phyloP scores from a whole-genome alignment of 2,329 filamentous ascomycete genomes.

The Talaromyces piceae region DNA sequence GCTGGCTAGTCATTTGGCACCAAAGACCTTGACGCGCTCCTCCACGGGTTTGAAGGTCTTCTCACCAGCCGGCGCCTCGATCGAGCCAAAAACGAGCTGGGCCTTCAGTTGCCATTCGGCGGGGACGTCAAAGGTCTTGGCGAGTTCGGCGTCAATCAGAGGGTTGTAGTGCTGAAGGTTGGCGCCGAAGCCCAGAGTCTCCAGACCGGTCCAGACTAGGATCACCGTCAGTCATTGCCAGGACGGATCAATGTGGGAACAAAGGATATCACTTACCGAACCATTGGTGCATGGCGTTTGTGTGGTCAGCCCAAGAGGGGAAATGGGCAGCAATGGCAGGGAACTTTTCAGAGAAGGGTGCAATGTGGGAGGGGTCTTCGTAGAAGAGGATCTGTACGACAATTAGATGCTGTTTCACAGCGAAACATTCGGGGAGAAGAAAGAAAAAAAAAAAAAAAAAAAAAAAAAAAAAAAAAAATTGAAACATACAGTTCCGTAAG shows the following conservation, averaged over 20 bases:
- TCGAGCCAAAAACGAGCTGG: slow-evolving; percentile 73
- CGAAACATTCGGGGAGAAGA: neutral
- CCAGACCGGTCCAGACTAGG: slow-evolving; percentile 68
- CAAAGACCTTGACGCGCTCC: slow-evolving; percentile 55
- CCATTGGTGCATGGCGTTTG: slow-evolving; percentile 75
- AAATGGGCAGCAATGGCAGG: slow-evolving; percentile 72
- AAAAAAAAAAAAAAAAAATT: neutral
- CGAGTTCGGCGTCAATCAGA: slow-evolving; percentile 66
- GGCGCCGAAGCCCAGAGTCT: slow-evolving; percentile 74
- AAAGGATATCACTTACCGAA: slow-evolving; percentile 37
- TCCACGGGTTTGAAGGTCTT: slow-evolving; percentile 61
- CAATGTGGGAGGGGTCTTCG: slow-evolving; percentile 63
- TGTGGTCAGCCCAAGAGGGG: slow-evolving; percentile 67
- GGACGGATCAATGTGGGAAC: no score
- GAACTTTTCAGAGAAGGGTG: slow-evolving; percentile 60
- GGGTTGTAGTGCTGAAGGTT: slow-evolving; percentile 95
- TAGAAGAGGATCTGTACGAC: slow-evolving; percentile 63
- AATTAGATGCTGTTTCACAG: neutral
- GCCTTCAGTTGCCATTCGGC: slow-evolving; percentile 67
- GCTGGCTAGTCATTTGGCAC: slow-evolving; percentile 3
- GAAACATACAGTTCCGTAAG: slow-evolving; percentile 63
- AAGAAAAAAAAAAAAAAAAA: neutral
- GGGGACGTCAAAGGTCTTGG: slow-evolving; percentile 62
- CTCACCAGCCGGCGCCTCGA: slow-evolving; percentile 48
- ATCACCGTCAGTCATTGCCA: neutral